Percentiles rank a stretch among this genome's conserved stretches.
Conservation (phyloP, 129 eudicot genomes). For the Sambucus nigra region DNA sequence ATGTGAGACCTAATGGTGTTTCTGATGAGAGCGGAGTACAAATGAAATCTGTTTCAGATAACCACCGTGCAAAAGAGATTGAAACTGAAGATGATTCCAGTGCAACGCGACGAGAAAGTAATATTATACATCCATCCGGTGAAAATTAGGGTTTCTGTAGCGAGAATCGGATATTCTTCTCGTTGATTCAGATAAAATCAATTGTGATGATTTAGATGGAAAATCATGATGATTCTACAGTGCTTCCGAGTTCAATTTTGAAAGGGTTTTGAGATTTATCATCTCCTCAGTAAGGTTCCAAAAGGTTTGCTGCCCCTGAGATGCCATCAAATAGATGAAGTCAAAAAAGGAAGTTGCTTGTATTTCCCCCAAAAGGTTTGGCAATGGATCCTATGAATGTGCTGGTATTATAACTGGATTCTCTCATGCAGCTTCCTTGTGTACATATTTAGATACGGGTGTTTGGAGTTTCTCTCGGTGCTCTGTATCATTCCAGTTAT, state of each 20-base stretch:
- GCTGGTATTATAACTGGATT: background rate
- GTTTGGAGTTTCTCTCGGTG: background rate
- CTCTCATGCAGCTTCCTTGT: background rate
- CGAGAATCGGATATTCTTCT: background rate
- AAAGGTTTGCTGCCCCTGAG: background rate
- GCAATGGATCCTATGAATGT: background rate
- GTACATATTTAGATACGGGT: background rate
- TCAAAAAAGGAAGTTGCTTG: background rate
- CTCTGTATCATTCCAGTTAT: background rate
- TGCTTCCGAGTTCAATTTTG: background rate
- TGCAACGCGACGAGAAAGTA: conserved; percentile 1
- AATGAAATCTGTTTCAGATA: background rate
- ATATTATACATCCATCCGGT: background rate
- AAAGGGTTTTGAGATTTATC: background rate
- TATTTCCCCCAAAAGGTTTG: no score
- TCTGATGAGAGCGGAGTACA: background rate
- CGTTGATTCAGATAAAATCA: background rate
- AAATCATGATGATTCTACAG: background rate
- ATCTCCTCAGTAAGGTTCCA: background rate
- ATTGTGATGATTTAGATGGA: no score
- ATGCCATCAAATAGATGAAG: background rate
- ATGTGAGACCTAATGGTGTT: background rate
- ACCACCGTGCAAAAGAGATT: background rate
- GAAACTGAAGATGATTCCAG: background rate
- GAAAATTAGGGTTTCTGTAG: background rate